Evolutionary conservation across 371 early-diverging fungal genomes (phyloP), one percentile per base, ranked within the genome.

Genomic region (Apophysomyces sp.): DNA sequence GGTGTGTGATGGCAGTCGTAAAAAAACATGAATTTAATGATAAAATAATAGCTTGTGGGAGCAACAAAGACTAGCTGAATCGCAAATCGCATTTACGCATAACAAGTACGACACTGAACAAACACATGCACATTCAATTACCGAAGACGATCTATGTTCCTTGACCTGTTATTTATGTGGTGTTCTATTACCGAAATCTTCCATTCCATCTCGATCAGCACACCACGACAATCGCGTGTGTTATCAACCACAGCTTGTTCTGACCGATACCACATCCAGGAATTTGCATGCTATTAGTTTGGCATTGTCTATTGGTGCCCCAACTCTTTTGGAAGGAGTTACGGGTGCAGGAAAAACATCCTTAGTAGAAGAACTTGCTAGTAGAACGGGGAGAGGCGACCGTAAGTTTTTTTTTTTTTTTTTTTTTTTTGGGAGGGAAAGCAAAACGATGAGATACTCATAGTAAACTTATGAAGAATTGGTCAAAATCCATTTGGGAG

Each of bases 401-500:
- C 61, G 70, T 73, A 69, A 64, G 67, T 64, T 21, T 18, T 9
- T 6, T 4, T 44, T 44, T 44, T 4, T 9, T 21, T 1, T 9
- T 18, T 5, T 8, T 11, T 5, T 8, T 8, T 11, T 5, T 8
- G 12, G 21, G 13, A 26, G 39, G 8, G 2, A 2, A 28, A 26
- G 12, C 7, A 2, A 27, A 21, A 9, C 21, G 41, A 8, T 6
- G 21, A 21, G 4, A 28, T 34, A 36, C 26, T 52, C 49, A 11
- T 40, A 16, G 51, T 59, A 24, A n/a, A n/a, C n/a, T 7, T n/a
- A 31, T 61, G 21, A 18, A 81, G 92, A 91, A 61, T 76, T 99
- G 9, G 86, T 99, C 37, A 95, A 96, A 68, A 93, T 99, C 53
- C 99, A 99, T 75, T 83, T 99, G 63, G 98, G 99, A 53, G 99